Conservation (phyloP, 176 grass and related monocot genomes). For the Ampelocalamus luodianensis region DNA sequence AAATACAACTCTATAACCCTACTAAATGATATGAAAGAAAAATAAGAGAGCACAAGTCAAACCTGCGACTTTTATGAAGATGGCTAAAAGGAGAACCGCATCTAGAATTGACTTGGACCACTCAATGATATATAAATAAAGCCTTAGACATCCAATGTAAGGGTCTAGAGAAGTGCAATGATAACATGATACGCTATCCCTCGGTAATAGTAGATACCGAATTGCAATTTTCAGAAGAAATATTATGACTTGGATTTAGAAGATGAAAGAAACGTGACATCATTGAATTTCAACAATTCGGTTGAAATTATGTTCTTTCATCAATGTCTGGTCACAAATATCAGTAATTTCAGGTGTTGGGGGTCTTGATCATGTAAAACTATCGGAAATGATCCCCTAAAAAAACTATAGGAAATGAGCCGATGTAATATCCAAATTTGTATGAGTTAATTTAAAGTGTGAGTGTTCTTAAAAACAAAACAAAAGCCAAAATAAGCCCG, state of each 20-base stretch:
- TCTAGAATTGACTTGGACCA: conserved; percentile 9
- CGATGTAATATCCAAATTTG: no score
- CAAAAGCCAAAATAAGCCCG: no score
- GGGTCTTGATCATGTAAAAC: not conserved
- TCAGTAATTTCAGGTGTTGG: not conserved
- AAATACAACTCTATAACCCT: not conserved
- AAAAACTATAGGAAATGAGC: not conserved
- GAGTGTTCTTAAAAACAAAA: not conserved
- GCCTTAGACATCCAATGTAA: no score
- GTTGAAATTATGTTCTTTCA: not conserved
- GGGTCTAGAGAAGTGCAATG: not conserved
- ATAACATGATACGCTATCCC: not conserved
- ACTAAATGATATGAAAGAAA: not conserved
- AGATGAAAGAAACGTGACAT: not conserved
- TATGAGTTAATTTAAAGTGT: not conserved
- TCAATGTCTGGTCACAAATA: not conserved
- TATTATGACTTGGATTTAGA: not conserved
- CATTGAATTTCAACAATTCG: not conserved
- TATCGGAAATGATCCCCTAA: not conserved
- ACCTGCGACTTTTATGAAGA: conserved; percentile 4
- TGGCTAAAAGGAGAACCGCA: conserved; percentile 15
- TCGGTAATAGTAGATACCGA: not conserved
- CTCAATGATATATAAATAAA: not conserved
- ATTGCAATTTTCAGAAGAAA: conserved; percentile 6
- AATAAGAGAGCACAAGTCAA: conserved; percentile 30